Conservation (phyloP, 805 yeast genomes). For the Candida tammaniensis region DNA sequence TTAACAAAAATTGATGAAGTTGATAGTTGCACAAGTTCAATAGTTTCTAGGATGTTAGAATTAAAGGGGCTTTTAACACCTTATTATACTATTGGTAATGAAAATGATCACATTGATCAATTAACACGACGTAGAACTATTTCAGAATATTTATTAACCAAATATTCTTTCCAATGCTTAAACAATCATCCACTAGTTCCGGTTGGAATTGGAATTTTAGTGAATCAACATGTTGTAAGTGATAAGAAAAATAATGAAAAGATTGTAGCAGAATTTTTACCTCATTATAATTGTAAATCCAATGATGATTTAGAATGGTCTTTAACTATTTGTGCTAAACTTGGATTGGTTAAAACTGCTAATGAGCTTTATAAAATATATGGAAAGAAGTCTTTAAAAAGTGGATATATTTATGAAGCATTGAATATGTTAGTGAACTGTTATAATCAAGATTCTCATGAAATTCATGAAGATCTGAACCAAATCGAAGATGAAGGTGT, state of each 20-base stretch:
- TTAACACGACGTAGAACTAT: slow-evolving; percentile 27
- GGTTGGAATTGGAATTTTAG: slow-evolving; percentile 63
- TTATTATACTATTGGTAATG: slow-evolving; percentile 25
- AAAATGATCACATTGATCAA: slow-evolving; percentile 7
- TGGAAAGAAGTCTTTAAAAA: slow-evolving; percentile 48
- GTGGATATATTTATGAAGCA: slow-evolving; percentile 61
- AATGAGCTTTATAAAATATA: slow-evolving; percentile 49
- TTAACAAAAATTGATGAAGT: slow-evolving; percentile 57
- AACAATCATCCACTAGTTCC: slow-evolving; percentile 55
- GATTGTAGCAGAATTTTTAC: slow-evolving; percentile 56
- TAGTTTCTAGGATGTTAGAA: slow-evolving; percentile 58
- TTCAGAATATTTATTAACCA: slow-evolving; percentile 55
- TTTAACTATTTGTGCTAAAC: slow-evolving; percentile 65
- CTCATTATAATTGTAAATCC: slow-evolving; percentile 57
- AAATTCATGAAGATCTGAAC: slow-evolving; percentile 4
- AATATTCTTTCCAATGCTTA: slow-evolving; percentile 54
- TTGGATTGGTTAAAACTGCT: slow-evolving; percentile 59
- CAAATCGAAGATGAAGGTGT: slow-evolving; percentile 25
- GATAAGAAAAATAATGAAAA: slow-evolving; percentile 30
- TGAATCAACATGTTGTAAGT: slow-evolving; percentile 39
- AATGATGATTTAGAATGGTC: slow-evolving; percentile 83
- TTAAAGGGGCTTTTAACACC: slow-evolving; percentile 55
- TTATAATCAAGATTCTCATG: slow-evolving; percentile 38
- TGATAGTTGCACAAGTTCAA: slow-evolving; percentile 64
- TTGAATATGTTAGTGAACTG: slow-evolving; percentile 62